These are phyloP conservation scores for Rhodamnia rubescens DNA, from an alignment of 345 rosid genomes.

Conservation along the genomic window DNA sequence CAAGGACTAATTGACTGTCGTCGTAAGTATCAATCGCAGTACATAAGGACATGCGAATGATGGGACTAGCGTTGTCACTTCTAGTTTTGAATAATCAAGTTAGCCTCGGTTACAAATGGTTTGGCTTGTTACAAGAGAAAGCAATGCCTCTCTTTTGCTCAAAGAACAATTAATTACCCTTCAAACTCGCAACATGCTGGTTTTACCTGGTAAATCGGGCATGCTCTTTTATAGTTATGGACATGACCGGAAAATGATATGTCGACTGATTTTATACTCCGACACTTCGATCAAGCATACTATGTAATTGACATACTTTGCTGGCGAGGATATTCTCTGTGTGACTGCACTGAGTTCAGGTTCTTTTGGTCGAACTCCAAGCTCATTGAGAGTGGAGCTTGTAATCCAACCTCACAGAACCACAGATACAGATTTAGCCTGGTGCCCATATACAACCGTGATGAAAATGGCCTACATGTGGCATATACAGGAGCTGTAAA, in stretches of 20 bases:
- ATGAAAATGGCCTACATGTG: constrained; percentile 51
- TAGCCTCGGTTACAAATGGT: background rate
- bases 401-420: constrained; percentile 53
- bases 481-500: constrained; percentile 53
- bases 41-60: background rate
- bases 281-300: constrained; percentile 54
- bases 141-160: background rate
- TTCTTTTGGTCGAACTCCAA: constrained; percentile 89
- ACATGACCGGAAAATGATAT: constrained; percentile 68
- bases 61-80: background rate
- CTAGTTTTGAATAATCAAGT: background rate
- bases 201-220: constrained; percentile 63
- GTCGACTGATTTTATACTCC: constrained; percentile 24
- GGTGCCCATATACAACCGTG: constrained; percentile 56
- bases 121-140: background rate
- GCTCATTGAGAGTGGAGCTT: constrained; percentile 88
- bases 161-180: background rate
- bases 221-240: constrained; percentile 74
- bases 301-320: constrained; percentile 89
- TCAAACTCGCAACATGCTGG: background rate
- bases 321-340: constrained; percentile 86
- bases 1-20: background rate
- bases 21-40: background rate
- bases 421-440: constrained; percentile 61
- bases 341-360: constrained; percentile 81